A percentile compares a stretch with the other conserved stretches of the same genome.
phyloP scores from a whole-genome alignment of 768 basidiomycete genomes.

The Cyathus striatus region DNA sequence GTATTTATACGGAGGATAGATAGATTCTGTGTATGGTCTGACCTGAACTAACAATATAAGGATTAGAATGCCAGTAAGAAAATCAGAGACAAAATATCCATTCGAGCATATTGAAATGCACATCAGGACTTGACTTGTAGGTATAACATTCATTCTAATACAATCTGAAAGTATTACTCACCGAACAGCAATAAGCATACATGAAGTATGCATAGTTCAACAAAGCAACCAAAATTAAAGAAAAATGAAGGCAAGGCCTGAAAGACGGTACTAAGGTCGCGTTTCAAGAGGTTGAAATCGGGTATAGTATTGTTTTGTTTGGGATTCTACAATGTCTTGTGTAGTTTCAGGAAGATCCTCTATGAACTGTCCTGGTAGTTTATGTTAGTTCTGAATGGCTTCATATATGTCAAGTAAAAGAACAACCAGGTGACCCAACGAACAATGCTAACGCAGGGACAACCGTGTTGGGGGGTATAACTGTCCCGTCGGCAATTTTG shows the following conservation, averaged over 20 bases:
- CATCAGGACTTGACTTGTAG: background rate
- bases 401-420: conserved; percentile 1
- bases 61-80: background rate
- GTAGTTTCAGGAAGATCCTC: conserved; percentile 91
- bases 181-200: too few species aligned
- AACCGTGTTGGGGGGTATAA: conserved; percentile 89
- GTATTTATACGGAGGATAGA: background rate
- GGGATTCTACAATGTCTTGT: conserved; percentile 84
- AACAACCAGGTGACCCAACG: conserved; percentile 80
- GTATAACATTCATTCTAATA: background rate
- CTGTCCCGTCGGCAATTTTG: conserved; percentile 81
- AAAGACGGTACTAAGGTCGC: background rate
- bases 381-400: background rate
- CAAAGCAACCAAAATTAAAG: too few species aligned
- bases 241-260: background rate
- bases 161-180: too few species aligned
- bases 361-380: conserved; percentile 60
- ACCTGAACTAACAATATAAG: background rate
- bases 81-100: background rate
- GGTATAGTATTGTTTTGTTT: conserved; percentile 81
- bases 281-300: conserved; percentile 57
- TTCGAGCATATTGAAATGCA: background rate
- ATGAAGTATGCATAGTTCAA: too few species aligned
- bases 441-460: conserved; percentile 86
- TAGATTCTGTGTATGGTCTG: background rate